Base-by-base conservation (phyloP, 139 green algal genomes). In the Coelastrella sp. region DNA sequence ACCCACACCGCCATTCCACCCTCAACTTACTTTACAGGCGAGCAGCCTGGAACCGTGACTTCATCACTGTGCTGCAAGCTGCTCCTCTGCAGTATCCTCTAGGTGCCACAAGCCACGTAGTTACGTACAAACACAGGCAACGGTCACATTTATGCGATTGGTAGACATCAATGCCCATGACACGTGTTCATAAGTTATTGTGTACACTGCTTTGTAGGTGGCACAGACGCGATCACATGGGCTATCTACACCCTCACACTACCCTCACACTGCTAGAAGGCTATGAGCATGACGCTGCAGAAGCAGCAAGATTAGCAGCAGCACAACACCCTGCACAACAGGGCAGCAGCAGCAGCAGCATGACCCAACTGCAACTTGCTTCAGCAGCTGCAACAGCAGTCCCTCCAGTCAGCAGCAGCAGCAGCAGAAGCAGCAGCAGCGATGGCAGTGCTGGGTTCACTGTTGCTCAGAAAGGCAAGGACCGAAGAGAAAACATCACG, bases 141-240 rank as follows among this genome's bases (percentile, higher is more conserved):
- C 32, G 32, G 32, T 47, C 32, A 47, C 32, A 47, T 47, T 47
- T 47, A 47, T 1, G 32, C n/a, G 32, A 47, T 47, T 47, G 32
- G 32, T 47, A 47, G 32, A 47, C 32, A 47, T 47, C 32, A 1
- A 47, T 47, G 32, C 32, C 32, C 32, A 47, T 47, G 32, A 47
- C 32, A 47, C 32, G 32, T 47, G 32, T 47, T 47, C 32, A 47
- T 47, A 47, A 47, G 1, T 47, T 47, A 1, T 47, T 47, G 32
- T 47, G 32, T 47, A 47, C 32, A 47, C 32, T 47, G 20, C 16
- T 85, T 11, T 32, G 23, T 91, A 94, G 93, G 89, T 94, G 91
- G 77, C 92, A 95, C 82, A 90, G 94, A 47, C 77, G 90, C 4
- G 94, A 96, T 84, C 92, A 96, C 91, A 91, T 96, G 90, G 94